These are phyloP conservation scores for Pleurotus cornucopiae DNA, from an alignment of 768 basidiomycete genomes.

Conservation along the genomic window DNA sequence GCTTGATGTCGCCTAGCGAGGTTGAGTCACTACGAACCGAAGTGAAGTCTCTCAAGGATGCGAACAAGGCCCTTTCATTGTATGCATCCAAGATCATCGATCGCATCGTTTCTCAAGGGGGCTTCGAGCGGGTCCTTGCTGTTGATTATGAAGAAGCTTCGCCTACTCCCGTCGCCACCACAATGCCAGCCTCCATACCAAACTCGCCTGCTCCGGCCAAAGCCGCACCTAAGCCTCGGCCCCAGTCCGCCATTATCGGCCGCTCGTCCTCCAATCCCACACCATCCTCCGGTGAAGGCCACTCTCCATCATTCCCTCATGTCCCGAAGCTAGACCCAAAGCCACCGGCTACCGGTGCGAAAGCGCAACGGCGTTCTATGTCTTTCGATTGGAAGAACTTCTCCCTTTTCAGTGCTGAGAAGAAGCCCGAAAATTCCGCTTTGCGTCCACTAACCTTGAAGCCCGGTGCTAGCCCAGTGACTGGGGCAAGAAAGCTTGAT, in stretches of 20 bases:
- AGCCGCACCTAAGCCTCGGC: conserved; percentile 43
- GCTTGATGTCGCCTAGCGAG: conserved; percentile 46
- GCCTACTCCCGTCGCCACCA: conserved; percentile 39
- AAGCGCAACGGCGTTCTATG: conserved; percentile 65
- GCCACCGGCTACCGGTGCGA: conserved; percentile 26
- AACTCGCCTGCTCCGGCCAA: conserved; percentile 21
- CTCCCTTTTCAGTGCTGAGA: conserved; percentile 69
- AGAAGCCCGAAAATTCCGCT: conserved; percentile 52
- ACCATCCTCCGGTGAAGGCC: conserved; percentile 19
- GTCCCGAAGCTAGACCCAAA: conserved; percentile 15
- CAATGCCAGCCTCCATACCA: conserved; percentile 16
- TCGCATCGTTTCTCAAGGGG: conserved; percentile 92
- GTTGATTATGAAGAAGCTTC: conserved; percentile 76
- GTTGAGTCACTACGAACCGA: conserved; percentile 77
- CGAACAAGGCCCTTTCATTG: conserved; percentile 91
- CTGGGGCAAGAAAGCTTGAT: conserved; percentile 74
- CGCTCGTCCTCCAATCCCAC: conserved; percentile 35
- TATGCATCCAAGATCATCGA: conserved; percentile 99
- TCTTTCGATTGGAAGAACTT: conserved; percentile 84
- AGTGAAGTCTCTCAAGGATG: conserved; percentile 90
- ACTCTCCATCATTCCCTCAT: conserved; percentile 19
- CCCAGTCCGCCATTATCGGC: conserved; percentile 57
- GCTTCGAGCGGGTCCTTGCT: conserved; percentile 96
- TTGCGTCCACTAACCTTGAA: conserved; percentile 73
- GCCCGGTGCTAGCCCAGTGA: conserved; percentile 52